Conservation (phyloP, 768 basidiomycete species). For the Suillus sp. region DNA sequence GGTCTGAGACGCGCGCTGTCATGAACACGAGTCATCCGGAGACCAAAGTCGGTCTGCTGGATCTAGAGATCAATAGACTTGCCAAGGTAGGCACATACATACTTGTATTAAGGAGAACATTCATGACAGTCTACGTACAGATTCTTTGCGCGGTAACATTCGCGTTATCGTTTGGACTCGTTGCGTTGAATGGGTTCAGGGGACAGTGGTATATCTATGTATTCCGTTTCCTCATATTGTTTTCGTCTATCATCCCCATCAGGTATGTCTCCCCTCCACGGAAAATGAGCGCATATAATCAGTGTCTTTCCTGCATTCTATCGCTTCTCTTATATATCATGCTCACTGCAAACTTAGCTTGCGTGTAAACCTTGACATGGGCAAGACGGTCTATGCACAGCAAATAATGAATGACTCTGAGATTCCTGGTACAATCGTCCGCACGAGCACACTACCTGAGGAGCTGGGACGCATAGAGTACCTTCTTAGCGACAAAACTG, state of each 20-base stretch:
- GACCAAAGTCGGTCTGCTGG: slow-evolving; percentile 90
- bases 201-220: slow-evolving; percentile 97
- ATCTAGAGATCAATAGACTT: slow-evolving; percentile 92
- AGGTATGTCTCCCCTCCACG: slow-evolving; percentile 56
- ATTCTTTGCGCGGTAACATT: slow-evolving; percentile 96
- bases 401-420: slow-evolving; percentile 93
- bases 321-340: background rate
- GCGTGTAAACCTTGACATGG: slow-evolving; percentile 99
- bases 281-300: background rate
- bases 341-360: slow-evolving; percentile 51
- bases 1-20: slow-evolving; percentile 91
- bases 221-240: slow-evolving; percentile 94
- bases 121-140: slow-evolving; percentile 39
- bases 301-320: slow-evolving; percentile 7
- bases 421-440: slow-evolving; percentile 93
- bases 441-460: slow-evolving; percentile 97
- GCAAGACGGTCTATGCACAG: slow-evolving; percentile 96
- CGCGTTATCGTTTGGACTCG: slow-evolving; percentile 84
- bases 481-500: slow-evolving; percentile 96
- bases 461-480: slow-evolving; percentile 96
- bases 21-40: slow-evolving; percentile 99
- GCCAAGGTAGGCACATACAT: slow-evolving; percentile 69
- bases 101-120: background rate
- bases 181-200: slow-evolving; percentile 94
- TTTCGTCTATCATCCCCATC: slow-evolving; percentile 99